Percentiles rank a stretch among this genome's conserved stretches.
phyloP scores from a whole-genome alignment of 306 rosid genomes.

The Cucurbita maxima region DNA sequence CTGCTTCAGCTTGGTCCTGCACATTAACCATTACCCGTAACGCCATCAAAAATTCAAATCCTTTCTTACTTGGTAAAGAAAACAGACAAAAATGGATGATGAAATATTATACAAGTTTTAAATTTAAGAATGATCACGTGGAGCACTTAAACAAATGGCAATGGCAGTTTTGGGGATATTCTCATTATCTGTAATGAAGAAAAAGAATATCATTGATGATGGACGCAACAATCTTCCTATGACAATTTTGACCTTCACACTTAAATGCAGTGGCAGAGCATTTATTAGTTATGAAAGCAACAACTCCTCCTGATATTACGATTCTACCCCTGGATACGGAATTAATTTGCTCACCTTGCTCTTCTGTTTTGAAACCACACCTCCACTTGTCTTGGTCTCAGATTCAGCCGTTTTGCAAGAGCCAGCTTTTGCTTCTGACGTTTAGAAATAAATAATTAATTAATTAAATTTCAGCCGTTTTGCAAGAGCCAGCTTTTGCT shows the following conservation, averaged over 20 bases:
- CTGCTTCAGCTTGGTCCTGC: conserved; percentile 93
- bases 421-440: conserved; percentile 86
- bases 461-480: conserved; percentile 29
- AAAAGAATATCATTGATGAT: background rate
- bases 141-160: background rate
- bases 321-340: background rate
- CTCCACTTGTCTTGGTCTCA: conserved; percentile 85
- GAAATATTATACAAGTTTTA: background rate
- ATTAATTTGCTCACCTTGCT: conserved; percentile 52
- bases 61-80: background rate
- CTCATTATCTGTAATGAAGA: background rate
- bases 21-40: too few species aligned
- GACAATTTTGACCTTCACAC: background rate
- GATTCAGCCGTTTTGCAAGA: conserved; percentile 66
- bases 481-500: conserved; percentile 84
- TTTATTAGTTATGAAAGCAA: conserved; percentile 6
- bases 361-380: conserved; percentile 97
- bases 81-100: background rate
- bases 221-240: background rate
- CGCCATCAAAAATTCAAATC: background rate
- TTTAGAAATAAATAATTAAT: background rate
- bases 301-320: background rate
- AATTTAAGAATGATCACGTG: background rate
- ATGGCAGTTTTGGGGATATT: background rate
- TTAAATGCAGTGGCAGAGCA: background rate